Conservation (phyloP, 768 basidiomycete genomes). For the Scleroderma citrinum region DNA sequence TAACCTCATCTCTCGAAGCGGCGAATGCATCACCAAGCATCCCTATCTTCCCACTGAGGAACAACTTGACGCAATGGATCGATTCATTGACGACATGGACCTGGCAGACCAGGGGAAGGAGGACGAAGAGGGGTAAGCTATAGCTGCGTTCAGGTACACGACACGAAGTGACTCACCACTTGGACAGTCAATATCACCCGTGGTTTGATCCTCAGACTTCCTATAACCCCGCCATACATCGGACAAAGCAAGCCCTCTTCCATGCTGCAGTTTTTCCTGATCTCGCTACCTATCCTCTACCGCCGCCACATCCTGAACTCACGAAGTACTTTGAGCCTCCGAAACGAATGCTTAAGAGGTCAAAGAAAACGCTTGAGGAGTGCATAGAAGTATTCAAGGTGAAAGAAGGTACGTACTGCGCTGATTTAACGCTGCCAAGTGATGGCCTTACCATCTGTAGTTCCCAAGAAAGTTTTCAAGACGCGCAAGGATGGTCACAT, state of each 20-base stretch:
- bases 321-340: slow-evolving; percentile 83
- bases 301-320: slow-evolving; percentile 82
- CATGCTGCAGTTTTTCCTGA: slow-evolving; percentile 79
- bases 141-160: background rate
- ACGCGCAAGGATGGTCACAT: slow-evolving; percentile 58
- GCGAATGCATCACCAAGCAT: slow-evolving; percentile 68
- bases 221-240: slow-evolving; percentile 87
- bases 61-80: slow-evolving; percentile 78
- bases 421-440: background rate
- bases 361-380: slow-evolving; percentile 48
- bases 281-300: slow-evolving; percentile 65
- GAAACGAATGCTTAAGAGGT: slow-evolving; percentile 54
- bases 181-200: slow-evolving; percentile 46
- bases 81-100: slow-evolving; percentile 86
- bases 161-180: background rate
- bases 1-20: slow-evolving; percentile 65
- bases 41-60: slow-evolving; percentile 76
- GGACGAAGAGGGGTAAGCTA: slow-evolving; percentile 64
- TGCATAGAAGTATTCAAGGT: slow-evolving; percentile 69
- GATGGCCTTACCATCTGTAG: slow-evolving; percentile 25
- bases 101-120: slow-evolving; percentile 71
- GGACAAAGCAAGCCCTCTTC: slow-evolving; percentile 89
- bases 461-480: slow-evolving; percentile 56
- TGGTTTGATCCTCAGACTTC: slow-evolving; percentile 80
- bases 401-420: slow-evolving; percentile 53